Base-by-base conservation (phyloP, 1,139 yeast genomes). In the Meyerozyma guilliermondii region DNA sequence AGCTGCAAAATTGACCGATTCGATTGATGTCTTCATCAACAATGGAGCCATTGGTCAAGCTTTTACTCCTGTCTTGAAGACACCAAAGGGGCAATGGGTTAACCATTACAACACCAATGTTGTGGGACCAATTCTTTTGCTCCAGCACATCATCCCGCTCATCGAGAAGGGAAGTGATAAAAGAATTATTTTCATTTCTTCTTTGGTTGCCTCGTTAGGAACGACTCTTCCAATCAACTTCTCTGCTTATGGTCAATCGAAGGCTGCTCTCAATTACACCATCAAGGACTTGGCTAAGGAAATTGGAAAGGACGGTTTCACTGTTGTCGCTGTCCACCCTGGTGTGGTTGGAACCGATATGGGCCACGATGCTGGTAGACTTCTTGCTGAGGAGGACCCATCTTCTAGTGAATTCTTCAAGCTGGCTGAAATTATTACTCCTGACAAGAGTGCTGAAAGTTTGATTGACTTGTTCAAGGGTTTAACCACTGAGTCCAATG, bases 221-320 rank as follows among this genome's bases (percentile, higher is more conserved):
- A 17, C 24, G 31, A 29, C 41, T 38, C 4, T 13, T 29, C 8
- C 18, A 22, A 7, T 16, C 22, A 7, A 31, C 56, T 27, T 20
- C 7, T 20, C 22, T 20, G 63, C 61, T 6, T 65, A 66, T 45
- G 70, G 70, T 10, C 51, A 51, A 23, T 62, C 69, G 16, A 66
- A 66, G 45, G 67, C 69, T 14, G 66, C 66, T 1, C 39, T 65
- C 43, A 64, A 63, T 50, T 60, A 50, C 36, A 37, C 55, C 6
- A 50, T 51, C n/a, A 54, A 48, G 28, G 50, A 50, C n/a, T 41
- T 64, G 37, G 49, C 58, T 23, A 31, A 24, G 17, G 65, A 63
- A 40, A 43, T 14, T 42, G 31, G 27, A 5, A 9, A 37, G 1
- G 59, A 62, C 18, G 54, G 51, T 2, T 56, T 57, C 40, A 52